Percentiles rank a stretch among this genome's conserved stretches.
Evolutionary conservation across 768 basidiomycete genomes (phyloP).

Genomic region (Tephrocybe sp.): DNA sequence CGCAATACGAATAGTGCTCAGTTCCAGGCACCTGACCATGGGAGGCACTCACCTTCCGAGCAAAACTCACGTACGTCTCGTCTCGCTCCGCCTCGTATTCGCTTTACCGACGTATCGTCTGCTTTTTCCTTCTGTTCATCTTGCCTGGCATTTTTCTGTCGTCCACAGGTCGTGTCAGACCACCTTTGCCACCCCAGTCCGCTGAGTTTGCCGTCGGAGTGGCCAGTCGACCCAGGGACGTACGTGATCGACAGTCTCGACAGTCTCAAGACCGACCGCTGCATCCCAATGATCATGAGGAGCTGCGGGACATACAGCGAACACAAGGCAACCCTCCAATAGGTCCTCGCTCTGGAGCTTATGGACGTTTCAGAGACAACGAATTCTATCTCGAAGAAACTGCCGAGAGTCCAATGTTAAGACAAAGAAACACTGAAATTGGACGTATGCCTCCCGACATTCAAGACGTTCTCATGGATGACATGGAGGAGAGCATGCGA

Average conservation of each 20-base stretch:
- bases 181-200: slow-evolving; percentile 45
- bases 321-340: slow-evolving; percentile 5
- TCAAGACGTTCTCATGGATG: background rate
- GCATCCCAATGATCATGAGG: slow-evolving; percentile 1
- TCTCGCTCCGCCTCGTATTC: slow-evolving; percentile 20
- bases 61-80: slow-evolving; percentile 33
- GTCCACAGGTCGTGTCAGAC: slow-evolving; percentile 36
- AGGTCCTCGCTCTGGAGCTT: slow-evolving; percentile 15
- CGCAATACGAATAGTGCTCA: slow-evolving; percentile 17
- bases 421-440: background rate
- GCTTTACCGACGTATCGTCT: slow-evolving; percentile 19
- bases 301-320: slow-evolving; percentile 1
- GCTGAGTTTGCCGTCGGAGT: slow-evolving; percentile 36
- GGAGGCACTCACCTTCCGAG: slow-evolving; percentile 14
- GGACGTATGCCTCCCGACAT: background rate
- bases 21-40: slow-evolving; percentile 4
- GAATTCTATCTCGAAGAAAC: background rate
- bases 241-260: slow-evolving; percentile 1
- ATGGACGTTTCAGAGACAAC: background rate
- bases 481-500: background rate
- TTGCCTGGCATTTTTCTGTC: slow-evolving; percentile 1
- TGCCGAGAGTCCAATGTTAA: background rate
- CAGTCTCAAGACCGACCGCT: slow-evolving; percentile 5
- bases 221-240: slow-evolving; percentile 10
- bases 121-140: slow-evolving; percentile 13